These are phyloP conservation scores for Alnus glutinosa DNA, from an alignment of 306 rosid genomes.

Conservation along the genomic window DNA sequence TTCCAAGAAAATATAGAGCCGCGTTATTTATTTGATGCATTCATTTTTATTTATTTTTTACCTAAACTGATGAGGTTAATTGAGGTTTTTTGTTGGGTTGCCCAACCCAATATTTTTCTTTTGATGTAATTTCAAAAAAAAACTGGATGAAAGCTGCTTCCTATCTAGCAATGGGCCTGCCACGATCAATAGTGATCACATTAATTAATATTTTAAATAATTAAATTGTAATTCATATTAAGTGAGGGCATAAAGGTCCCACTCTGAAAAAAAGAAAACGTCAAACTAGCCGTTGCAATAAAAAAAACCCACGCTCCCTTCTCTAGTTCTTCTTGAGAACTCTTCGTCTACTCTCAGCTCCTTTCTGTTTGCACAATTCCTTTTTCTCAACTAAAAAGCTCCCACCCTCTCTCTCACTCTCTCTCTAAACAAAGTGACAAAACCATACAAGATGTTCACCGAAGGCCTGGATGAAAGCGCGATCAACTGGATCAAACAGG, in stretches of 20 bases:
- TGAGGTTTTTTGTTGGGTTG: too few species aligned
- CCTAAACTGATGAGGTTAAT: too few species aligned
- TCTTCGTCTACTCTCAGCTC: slow-evolving; percentile 7
- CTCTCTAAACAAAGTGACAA: slow-evolving; percentile 11
- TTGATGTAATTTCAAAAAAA: too few species aligned
- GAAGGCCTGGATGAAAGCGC: slow-evolving; percentile 94
- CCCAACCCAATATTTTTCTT: too few species aligned
- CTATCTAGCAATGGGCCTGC: background rate
- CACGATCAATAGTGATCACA: background rate
- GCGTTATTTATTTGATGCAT: too few species aligned
- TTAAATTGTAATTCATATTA: background rate
- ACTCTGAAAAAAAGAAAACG: slow-evolving; percentile 3
- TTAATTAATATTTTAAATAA: background rate
- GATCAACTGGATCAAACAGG: slow-evolving; percentile 87
- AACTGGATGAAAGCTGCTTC: background rate
- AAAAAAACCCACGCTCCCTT: slow-evolving; percentile 39
- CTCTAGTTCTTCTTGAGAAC: background rate
- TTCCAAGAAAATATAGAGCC: too few species aligned
- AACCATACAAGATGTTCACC: slow-evolving; percentile 57
- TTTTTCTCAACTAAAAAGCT: background rate
- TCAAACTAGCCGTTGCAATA: slow-evolving; percentile 69
- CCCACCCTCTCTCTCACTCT: slow-evolving; percentile 30
- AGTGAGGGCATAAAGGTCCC: background rate
- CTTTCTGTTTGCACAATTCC: background rate
- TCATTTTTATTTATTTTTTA: too few species aligned